A percentile compares a stretch with the other conserved stretches of the same genome.
phyloP scores from a whole-genome alignment of 805 yeast species.

The Brettanomyces sp. region DNA sequence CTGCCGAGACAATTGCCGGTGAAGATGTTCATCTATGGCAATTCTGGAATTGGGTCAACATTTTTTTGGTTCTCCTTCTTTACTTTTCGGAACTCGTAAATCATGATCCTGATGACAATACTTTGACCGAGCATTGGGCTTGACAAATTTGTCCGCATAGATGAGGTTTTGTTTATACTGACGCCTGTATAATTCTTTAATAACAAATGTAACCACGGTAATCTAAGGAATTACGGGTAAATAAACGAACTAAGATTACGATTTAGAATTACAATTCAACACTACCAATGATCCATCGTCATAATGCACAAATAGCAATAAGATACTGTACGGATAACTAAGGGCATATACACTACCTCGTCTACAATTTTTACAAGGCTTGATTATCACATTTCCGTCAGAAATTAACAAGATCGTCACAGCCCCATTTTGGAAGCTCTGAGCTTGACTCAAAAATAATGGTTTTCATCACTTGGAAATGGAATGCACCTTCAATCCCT shows the following conservation, averaged over 20 bases:
- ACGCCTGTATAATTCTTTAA: no score
- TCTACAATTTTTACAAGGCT: no score
- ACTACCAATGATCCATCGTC: no score
- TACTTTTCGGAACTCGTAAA: conserved; percentile 67
- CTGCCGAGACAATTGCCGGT: neutral
- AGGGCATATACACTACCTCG: neutral
- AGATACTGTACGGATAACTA: no score
- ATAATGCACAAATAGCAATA: no score
- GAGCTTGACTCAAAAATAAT: conserved; percentile 16
- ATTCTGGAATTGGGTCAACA: conserved; percentile 96
- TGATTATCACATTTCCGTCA: no score
- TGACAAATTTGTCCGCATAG: neutral
- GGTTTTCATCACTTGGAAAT: conserved; percentile 6
- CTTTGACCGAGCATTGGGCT: conserved; percentile 25
- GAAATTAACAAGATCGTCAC: conserved; percentile 10
- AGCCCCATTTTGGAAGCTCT: conserved; percentile 12
- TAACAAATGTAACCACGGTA: neutral
- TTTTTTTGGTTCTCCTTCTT: conserved; percentile 67
- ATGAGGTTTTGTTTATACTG: no score
- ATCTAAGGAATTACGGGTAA: neutral
- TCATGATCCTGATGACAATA: conserved; percentile 26
- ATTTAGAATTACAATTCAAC: no score
- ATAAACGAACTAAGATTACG: neutral
- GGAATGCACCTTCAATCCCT: neutral
- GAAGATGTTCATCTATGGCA: conserved; percentile 63